Conservation (phyloP, 768 basidiomycete genomes). For the Suillus subalutaceus region DNA sequence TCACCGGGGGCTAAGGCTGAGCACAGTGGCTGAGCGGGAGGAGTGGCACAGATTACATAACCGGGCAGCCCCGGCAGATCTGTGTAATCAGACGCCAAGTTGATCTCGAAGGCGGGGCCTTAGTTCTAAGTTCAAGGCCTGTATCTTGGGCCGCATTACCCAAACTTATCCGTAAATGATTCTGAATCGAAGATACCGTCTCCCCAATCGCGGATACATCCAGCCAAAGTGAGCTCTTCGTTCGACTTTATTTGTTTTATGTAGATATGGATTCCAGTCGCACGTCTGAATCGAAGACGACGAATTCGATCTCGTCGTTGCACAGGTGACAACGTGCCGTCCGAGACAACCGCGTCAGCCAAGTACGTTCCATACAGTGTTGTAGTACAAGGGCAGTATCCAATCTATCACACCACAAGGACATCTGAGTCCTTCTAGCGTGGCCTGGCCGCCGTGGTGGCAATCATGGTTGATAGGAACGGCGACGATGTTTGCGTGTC, state of each 20-base stretch:
- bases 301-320: not conserved
- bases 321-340: not conserved
- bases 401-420: not conserved
- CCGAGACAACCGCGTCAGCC: not conserved
- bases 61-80: constrained; percentile 1
- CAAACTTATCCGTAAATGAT: not conserved
- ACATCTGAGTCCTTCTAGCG: not conserved
- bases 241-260: not conserved
- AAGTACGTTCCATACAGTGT: not conserved
- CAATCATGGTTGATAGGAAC: not conserved
- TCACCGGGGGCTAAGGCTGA: constrained; percentile 2
- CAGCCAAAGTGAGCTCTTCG: constrained; percentile 1
- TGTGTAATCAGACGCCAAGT: not conserved
- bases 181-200: not conserved
- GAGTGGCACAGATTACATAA: not conserved
- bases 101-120: constrained; percentile 4
- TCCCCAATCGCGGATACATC: not conserved
- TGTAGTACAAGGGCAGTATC: not conserved
- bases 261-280: not conserved
- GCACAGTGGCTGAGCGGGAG: not conserved
- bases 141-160: not conserved
- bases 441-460: not conserved
- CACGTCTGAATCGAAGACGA: not conserved
- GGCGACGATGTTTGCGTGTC: not conserved
- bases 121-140: not conserved